phyloP scores from a whole-genome alignment of 2,329 filamentous ascomycete genomes.

The Diplodia scrobiculata region DNA sequence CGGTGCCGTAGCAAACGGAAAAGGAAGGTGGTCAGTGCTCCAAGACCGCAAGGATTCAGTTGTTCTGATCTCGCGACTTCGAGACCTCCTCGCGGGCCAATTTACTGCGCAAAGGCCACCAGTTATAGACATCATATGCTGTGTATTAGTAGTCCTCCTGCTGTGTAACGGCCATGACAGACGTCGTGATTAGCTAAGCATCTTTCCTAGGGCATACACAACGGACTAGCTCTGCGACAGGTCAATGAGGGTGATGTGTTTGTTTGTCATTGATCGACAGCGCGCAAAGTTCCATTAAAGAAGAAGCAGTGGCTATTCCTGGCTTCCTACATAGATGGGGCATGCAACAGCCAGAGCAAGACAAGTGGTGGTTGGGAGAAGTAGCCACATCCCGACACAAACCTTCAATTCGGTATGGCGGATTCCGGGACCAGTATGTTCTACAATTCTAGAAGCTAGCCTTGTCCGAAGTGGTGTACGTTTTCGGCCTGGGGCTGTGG shows the following conservation, averaged over 20 bases:
- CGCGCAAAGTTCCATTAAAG: background rate
- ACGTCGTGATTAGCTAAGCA: background rate
- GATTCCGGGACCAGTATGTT: too few relatives aligned
- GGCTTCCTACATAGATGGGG: background rate
- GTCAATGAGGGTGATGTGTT: background rate
- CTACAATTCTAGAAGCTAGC: too few relatives aligned
- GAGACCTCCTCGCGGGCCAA: background rate
- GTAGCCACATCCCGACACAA: too few relatives aligned
- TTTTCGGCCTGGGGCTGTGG: too few relatives aligned
- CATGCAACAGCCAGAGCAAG: background rate
- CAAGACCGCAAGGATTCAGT: background rate
- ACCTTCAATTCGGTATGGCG: too few relatives aligned
- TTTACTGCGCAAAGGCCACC: background rate
- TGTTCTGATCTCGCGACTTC: background rate
- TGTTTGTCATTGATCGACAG: background rate
- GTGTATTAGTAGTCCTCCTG: background rate
- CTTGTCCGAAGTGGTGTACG: too few relatives aligned
- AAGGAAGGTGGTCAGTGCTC: background rate
- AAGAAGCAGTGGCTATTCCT: background rate
- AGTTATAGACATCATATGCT: background rate
- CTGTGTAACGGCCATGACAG: background rate
- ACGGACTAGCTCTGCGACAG: background rate
- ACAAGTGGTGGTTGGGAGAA: background rate
- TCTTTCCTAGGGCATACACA: background rate
- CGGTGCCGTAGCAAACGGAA: background rate